Evolutionary conservation across 106 monocot species (phyloP), one percentile per base, ranked within the genome.

Genomic region (Allium fistulosum): DNA sequence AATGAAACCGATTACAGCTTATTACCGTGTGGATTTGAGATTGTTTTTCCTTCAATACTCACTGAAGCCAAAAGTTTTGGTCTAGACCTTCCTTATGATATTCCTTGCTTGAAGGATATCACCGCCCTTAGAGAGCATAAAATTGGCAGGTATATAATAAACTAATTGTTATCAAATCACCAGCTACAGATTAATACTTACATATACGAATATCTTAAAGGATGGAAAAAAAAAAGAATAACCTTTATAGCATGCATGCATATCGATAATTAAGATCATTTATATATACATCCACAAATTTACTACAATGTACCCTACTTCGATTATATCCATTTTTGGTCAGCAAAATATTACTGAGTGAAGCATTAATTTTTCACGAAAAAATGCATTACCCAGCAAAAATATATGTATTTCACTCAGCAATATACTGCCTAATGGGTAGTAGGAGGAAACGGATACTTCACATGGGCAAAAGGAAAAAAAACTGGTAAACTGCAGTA

Each of bases 91-190:
- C 48, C 49, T 50, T 50, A 65, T 65, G 49, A 65, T 14, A 10
- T 22, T 57, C 7, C 57, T 7, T 46, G 12, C 57, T 53, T 45
- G 57, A 22, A 7, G 57, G 10, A 69, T 69, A 6, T 56, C 9
- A 8, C n/a, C 10, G 10, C 45, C 70, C 22, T 58, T 69, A 69
- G 74, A 74, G 63, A 63, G 48, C 62, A 64, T 26, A 80, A 80
- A 58, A 74, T 75, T 1, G 51, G n/a, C 60, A 67, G 74, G 79
- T 74, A 69, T 13, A n/a, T 63, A n/a, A 37, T 37, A 37, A 37
- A 37, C 37, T 37, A 37, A 37, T 1, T 37, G 2, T 27, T 53
- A n/a, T 26, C 12, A 37, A 37, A 37, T 45, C 17, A 45, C 16
- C 17, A 9, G 15, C 49, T 26, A 47, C 8, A 37, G 26, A 11